Percentiles rank a stretch among this genome's conserved stretches.
Conservation (phyloP, 2,329 filamentous ascomycete genomes). For the Fusarium verticillioides region DNA sequence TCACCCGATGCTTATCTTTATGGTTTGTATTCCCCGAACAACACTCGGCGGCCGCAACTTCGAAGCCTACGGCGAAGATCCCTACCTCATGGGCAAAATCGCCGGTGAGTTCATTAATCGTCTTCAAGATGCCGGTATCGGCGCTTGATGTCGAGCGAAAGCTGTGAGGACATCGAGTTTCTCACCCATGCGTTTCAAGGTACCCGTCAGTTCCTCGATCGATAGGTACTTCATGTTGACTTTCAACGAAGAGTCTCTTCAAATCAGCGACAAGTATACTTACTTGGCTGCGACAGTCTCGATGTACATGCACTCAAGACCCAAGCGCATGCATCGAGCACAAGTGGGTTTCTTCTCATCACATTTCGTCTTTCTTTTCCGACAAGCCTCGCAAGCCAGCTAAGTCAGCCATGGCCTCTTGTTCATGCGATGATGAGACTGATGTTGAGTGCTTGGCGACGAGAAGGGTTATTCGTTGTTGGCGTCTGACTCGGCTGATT, state of each 20-base stretch:
- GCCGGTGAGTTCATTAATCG: conserved; percentile 46
- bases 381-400: conserved; percentile 31
- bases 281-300: conserved; percentile 4
- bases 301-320: conserved; percentile 19
- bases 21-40: conserved; percentile 26
- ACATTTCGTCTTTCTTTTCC: conserved; percentile 32
- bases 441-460: background rate
- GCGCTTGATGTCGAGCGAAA: conserved; percentile 32
- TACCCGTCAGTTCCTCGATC: conserved; percentile 2
- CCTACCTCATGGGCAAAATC: conserved; percentile 51
- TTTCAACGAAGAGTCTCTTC: too few relatives aligned
- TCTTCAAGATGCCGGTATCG: conserved; percentile 51
- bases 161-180: conserved; percentile 15
- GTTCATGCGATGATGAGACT: background rate
- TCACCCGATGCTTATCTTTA: background rate
- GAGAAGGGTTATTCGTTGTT: background rate
- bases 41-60: conserved; percentile 55
- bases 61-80: conserved; percentile 55
- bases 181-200: conserved; percentile 20
- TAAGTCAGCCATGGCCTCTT: background rate
- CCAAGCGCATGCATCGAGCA: conserved; percentile 16
- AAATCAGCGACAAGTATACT: too few relatives aligned
- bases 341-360: conserved; percentile 27
- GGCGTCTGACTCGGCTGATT: background rate
- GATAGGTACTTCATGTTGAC: background rate